Evolutionary conservation across 495 filamentous ascomycete species (phyloP), one percentile per base, ranked within the genome.

Genomic region (Talaromyces trachyspermus): DNA sequence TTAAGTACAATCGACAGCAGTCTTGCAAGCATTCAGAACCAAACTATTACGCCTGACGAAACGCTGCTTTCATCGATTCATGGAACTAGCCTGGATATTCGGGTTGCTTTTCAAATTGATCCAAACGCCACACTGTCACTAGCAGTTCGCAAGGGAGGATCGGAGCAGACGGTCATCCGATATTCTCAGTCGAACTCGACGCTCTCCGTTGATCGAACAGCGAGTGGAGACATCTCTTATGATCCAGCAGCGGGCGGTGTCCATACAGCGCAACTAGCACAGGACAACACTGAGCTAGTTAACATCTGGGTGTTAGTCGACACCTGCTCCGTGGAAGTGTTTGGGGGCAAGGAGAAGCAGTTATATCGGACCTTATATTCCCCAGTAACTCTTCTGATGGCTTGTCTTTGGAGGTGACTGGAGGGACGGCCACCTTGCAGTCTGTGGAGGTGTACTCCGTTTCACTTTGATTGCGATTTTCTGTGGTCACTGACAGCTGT

Each of bases 321-420:
- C n/a, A n/a, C n/a, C n/a, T n/a, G n/a, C n/a, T n/a, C n/a, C n/a
- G n/a, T n/a, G n/a, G n/a, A n/a, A 15, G 40, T 43, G 7, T 26
- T 43, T 29, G 22, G 22, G 22, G 40, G 4, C 40, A 43, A 26
- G 20, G 40, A 40, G 37, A 40, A 25, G 39, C 39, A 42, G 39
- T 42, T 25, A 42, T 42, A 42, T 42, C 18, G 2, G 39, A 42
- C 20, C 39, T 42, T 42, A 42, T 42, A 42, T 42, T 42, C 39
- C 39, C 39, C 11, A 42, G 39, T 25, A 42, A 25, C 22, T 24
- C 39, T 42, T 42, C 39, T 42, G 39, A 42, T 20, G 39, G 39
- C 39, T 42, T 42, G 25, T 42, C 39, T 23, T 42, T 42, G 20
- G 22, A 25, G 39, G 18, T 42, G 20, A 24, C 19, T 25, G 39